phyloP scores from a whole-genome alignment of 495 filamentous ascomycete genomes.

The Xylaria palmicola region DNA sequence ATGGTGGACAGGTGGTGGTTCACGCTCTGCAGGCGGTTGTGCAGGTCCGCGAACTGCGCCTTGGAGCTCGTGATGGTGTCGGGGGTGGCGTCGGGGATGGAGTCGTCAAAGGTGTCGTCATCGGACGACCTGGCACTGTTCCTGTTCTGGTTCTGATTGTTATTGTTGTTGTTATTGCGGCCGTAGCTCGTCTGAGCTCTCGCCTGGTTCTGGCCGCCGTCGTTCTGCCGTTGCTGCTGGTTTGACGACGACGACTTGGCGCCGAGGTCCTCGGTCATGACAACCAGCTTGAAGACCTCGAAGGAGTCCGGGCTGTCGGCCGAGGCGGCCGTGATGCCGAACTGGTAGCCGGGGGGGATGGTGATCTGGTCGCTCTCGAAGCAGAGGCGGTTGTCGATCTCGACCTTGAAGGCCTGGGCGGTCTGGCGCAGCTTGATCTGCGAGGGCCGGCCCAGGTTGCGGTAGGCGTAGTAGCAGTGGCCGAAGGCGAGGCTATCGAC shows the following conservation, averaged over 20 bases:
- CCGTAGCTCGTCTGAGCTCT: conserved; percentile 31
- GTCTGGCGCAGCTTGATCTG: conserved; percentile 71
- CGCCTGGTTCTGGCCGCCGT: conserved; percentile 19
- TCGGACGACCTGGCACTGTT: conserved; percentile 15
- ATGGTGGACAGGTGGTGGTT: conserved; percentile 70
- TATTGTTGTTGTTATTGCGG: conserved; percentile 18
- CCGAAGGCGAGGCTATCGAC: conserved; percentile 89
- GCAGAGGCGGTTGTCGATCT: conserved; percentile 77
- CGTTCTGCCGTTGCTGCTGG: conserved; percentile 30
- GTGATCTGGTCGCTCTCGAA: conserved; percentile 78
- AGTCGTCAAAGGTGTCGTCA: conserved; percentile 44
- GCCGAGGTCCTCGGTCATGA: conserved; percentile 52
- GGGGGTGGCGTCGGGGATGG: conserved; percentile 46
- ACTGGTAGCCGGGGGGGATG: conserved; percentile 77
- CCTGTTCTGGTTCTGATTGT: conserved; percentile 20
- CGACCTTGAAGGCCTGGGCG: conserved; percentile 66
- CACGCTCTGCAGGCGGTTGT: conserved; percentile 74
- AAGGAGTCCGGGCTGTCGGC: conserved; percentile 92
- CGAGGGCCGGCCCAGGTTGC: conserved; percentile 83
- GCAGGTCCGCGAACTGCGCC: conserved; percentile 76
- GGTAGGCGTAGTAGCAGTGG: conserved; percentile 86
- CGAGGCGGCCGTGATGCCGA: conserved; percentile 83
- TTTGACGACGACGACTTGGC: conserved; percentile 39
- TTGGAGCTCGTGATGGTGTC: conserved; percentile 50
- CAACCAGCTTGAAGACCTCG: conserved; percentile 83